These are phyloP conservation scores for Mycena filopes DNA, from an alignment of 768 basidiomycete species.

Conservation along the genomic window DNA sequence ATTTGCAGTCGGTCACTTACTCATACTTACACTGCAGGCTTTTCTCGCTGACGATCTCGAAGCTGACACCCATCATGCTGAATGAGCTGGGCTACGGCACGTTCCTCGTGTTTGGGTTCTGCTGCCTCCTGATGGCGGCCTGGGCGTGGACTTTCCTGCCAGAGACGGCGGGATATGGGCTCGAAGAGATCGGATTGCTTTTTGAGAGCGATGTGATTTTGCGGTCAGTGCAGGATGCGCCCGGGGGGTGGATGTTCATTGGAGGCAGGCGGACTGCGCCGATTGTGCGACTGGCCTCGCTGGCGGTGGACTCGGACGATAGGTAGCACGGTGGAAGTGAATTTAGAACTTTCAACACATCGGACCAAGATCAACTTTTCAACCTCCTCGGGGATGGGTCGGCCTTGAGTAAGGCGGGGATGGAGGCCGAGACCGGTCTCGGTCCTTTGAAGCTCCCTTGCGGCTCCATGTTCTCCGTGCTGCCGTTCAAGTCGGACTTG, in stretches of 20 bases:
- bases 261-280: conserved; percentile 38
- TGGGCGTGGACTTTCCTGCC: conserved; percentile 59
- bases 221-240: conserved; percentile 52
- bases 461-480: too few species aligned
- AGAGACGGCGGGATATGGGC: conserved; percentile 56
- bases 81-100: conserved; percentile 49
- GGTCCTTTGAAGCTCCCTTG: too few species aligned
- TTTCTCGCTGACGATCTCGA: conserved; percentile 57
- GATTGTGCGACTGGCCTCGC: conserved; percentile 37
- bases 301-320: neutral
- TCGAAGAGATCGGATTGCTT: conserved; percentile 58
- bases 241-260: conserved; percentile 50
- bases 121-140: conserved; percentile 51
- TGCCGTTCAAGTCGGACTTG: too few species aligned
- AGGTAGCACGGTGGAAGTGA: too few species aligned
- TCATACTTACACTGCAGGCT: conserved; percentile 37
- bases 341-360: too few species aligned
- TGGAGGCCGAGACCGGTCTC: too few species aligned
- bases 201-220: conserved; percentile 52
- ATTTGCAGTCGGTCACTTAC: neutral
- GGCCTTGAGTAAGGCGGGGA: too few species aligned
- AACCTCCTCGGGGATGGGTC: too few species aligned
- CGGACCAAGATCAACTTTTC: too few species aligned
- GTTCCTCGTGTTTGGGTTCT: conserved; percentile 54
- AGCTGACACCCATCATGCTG: conserved; percentile 52